Conservation (phyloP, 768 basidiomycete genomes). For the Phaffia australis region DNA sequence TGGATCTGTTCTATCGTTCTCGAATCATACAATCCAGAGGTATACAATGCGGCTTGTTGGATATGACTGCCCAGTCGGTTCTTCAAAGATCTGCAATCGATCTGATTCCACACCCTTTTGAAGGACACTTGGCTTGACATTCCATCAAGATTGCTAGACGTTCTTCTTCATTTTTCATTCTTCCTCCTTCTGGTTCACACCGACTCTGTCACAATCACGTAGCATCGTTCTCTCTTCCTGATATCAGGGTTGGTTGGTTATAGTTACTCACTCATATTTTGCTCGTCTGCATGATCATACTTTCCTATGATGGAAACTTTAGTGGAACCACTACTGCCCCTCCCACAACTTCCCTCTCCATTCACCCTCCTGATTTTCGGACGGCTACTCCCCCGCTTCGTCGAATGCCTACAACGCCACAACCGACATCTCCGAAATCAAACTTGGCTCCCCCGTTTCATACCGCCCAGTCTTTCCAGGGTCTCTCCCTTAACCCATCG, state of each 20-base stretch:
- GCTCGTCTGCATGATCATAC: not conserved
- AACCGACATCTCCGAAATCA: constrained; percentile 16
- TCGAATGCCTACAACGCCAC: constrained; percentile 19
- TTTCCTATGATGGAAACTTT: not conserved
- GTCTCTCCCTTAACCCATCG: constrained; percentile 28
- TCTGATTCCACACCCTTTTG: no score
- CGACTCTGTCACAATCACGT: not conserved
- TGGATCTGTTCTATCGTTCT: not conserved
- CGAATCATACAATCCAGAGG: no score
- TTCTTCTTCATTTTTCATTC: not conserved
- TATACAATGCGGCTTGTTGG: not conserved
- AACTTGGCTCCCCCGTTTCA: constrained; percentile 16
- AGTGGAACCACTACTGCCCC: constrained; percentile 39
- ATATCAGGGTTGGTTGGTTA: not conserved
- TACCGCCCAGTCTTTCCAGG: constrained; percentile 21
- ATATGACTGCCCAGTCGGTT: no score
- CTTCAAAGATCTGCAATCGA: not conserved
- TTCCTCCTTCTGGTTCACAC: not conserved
- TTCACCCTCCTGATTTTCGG: constrained; percentile 76
- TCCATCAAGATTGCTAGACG: not conserved
- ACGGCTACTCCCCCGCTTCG: constrained; percentile 39
- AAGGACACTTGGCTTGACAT: not conserved
- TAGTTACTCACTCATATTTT: not conserved
- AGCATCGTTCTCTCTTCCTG: not conserved
- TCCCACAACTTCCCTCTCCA: constrained; percentile 52